Evolutionary conservation across 257 asterid species (phyloP).

Genomic region (Solanum virginianum): DNA sequence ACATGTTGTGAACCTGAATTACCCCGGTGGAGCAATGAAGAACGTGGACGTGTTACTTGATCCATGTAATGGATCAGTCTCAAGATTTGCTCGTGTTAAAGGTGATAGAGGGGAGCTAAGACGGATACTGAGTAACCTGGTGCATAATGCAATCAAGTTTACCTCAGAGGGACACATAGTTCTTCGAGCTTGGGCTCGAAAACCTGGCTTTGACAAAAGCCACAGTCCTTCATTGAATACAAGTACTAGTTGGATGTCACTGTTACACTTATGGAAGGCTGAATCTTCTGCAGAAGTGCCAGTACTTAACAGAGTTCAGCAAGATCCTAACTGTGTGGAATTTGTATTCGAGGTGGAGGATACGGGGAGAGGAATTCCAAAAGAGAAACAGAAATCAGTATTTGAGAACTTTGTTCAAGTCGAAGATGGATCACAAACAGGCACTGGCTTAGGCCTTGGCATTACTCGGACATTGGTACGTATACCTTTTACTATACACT

Average conservation of each 20-base stretch:
- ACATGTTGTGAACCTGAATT: constrained; percentile 53
- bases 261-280: constrained; percentile 11
- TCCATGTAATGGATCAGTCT: constrained; percentile 39
- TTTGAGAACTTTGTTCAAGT: constrained; percentile 77
- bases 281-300: constrained; percentile 3
- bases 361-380: constrained; percentile 7
- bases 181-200: constrained; percentile 50
- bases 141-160: constrained; percentile 71
- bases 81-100: constrained; percentile 19
- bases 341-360: constrained; percentile 58
- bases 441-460: constrained; percentile 75
- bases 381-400: constrained; percentile 43
- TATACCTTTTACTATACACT: neutral
- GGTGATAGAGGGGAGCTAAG: constrained; percentile 61
- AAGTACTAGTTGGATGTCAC: constrained; percentile 8
- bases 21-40: constrained; percentile 43
- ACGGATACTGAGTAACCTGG: constrained; percentile 54
- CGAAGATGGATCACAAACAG: constrained; percentile 36
- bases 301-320: constrained; percentile 4
- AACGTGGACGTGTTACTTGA: constrained; percentile 68
- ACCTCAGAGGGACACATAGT: constrained; percentile 57
- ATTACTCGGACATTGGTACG: constrained; percentile 67
- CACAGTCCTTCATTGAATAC: constrained; percentile 18
- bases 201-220: constrained; percentile 19
- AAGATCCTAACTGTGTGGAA: constrained; percentile 38